Evolutionary conservation across 2,329 filamentous ascomycete species (phyloP), one percentile per base, ranked within the genome.

Genomic region (Aspergillus candidus): DNA sequence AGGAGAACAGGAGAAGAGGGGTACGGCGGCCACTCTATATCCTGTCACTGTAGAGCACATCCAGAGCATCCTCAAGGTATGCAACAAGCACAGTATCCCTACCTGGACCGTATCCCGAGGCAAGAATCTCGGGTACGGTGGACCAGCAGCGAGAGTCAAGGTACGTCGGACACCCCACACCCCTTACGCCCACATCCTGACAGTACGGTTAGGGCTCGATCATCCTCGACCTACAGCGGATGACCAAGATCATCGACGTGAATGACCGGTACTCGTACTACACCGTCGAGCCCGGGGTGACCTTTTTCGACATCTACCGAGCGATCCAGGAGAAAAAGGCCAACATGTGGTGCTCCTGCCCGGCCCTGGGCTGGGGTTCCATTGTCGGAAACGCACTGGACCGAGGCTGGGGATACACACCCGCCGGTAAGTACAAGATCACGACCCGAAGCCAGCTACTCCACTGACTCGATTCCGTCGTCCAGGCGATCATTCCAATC

Each of bases 241-340:
- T 41, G 39, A 62, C 62, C 41, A 52, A 51, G 34, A 59, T 66
- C 31, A 45, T 66, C 11, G 55, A 63, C 11, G 58, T 66, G 49
- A 61, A 66, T 31, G 57, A 57, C 8, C 53, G 62, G 13, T 58
- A 58, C 37, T 57, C 55, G 11, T 41, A 41, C 32, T 61, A 59
- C 7, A 55, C 62, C 4, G 60, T 66, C 7, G 63, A 66, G 66
- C 66, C 66, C 0, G 73, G 72, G 2, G 73, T 75, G 6, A 72
- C 70, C 0, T 76, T 72, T 43, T 65, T 65, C 17, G 68, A 73
- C 38, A 57, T 76, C 3, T 71, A 73, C 44, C 52, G 61, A 6
- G 62, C 70, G 49, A 69, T 71, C 46, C 58, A 60, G 14, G 61
- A 68, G 40, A 27, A 46, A 17, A 48, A 48, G 32, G 41, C 43